Percentiles rank a stretch among this genome's conserved stretches.
Conservation (phyloP, 2,329 filamentous ascomycete genomes). For the Aureobasidium musti region DNA sequence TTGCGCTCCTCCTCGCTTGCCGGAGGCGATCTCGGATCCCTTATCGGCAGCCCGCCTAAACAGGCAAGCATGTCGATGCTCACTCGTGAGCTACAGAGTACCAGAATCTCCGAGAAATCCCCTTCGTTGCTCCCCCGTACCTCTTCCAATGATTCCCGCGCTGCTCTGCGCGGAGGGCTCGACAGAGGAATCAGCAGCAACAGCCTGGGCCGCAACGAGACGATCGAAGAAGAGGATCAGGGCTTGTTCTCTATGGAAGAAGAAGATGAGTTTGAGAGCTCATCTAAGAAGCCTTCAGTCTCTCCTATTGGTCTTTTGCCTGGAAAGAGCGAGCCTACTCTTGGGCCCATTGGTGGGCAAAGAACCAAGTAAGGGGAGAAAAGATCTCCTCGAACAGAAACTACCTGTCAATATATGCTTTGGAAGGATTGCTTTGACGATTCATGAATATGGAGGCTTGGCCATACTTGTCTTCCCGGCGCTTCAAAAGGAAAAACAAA, state of each 20-base stretch:
- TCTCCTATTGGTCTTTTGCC: slow-evolving; percentile 25
- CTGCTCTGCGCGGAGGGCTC: slow-evolving; percentile 31
- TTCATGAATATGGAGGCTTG: slow-evolving; percentile 21
- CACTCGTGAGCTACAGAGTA: slow-evolving; percentile 53
- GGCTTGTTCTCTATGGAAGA: slow-evolving; percentile 42
- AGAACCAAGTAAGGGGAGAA: slow-evolving; percentile 20
- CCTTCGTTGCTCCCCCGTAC: slow-evolving; percentile 30
- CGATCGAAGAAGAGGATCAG: slow-evolving; percentile 39
- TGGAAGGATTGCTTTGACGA: slow-evolving; percentile 20
- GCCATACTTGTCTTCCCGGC: slow-evolving; percentile 2
- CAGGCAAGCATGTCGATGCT: slow-evolving; percentile 63
- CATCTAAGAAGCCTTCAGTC: slow-evolving; percentile 20
- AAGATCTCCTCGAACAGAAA: not conserved
- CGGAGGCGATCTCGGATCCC: slow-evolving; percentile 50
- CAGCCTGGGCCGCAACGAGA: slow-evolving; percentile 35
- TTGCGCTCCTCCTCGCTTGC: slow-evolving; percentile 53
- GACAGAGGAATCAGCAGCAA: slow-evolving; percentile 37
- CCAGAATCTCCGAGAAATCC: slow-evolving; percentile 29
- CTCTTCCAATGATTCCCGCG: slow-evolving; percentile 30
- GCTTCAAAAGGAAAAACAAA: not conserved
- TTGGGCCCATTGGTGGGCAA: slow-evolving; percentile 30
- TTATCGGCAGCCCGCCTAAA: slow-evolving; percentile 57
- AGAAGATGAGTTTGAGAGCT: slow-evolving; percentile 23
- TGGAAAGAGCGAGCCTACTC: slow-evolving; percentile 28
- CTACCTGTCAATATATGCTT: slow-evolving; percentile 14